Evolutionary conservation across 2,329 filamentous ascomycete genomes (phyloP).

Genomic region (Nigrograna mackinnonii): DNA sequence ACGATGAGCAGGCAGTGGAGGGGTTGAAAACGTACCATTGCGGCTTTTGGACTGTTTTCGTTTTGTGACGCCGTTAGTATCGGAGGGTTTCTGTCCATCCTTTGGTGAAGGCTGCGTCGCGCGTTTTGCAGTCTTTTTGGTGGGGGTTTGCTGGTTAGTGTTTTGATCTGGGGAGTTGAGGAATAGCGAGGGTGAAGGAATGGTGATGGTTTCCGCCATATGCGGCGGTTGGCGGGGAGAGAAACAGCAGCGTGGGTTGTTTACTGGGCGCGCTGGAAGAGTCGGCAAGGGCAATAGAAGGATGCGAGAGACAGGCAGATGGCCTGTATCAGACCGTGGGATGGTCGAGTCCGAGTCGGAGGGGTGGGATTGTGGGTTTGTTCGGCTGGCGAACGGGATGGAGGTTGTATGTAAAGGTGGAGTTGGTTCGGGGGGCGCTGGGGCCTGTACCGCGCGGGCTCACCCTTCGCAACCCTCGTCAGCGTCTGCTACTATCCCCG

Average conservation of each 20-base stretch:
- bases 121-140: conserved; percentile 29
- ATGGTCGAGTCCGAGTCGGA: background rate
- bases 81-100: conserved; percentile 23
- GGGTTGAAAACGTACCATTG: conserved; percentile 61
- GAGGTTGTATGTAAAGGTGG: conserved; percentile 31
- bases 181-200: conserved; percentile 63
- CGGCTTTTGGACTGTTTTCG: conserved; percentile 76
- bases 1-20: background rate
- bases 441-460: background rate
- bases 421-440: conserved; percentile 11
- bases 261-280: background rate
- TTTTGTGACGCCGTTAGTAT: conserved; percentile 53
- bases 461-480: background rate
- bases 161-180: conserved; percentile 39
- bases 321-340: background rate
- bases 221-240: conserved; percentile 16
- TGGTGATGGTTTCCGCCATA: conserved; percentile 61
- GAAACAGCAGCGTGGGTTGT: background rate
- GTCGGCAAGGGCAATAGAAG: background rate
- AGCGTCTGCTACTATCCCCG: background rate
- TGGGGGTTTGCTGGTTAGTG: conserved; percentile 8
- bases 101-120: conserved; percentile 26
- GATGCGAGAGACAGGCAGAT: background rate
- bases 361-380: conserved; percentile 5
- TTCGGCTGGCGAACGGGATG: conserved; percentile 6